Evolutionary conservation across 441 rosid genomes (phyloP), one percentile per base, ranked within the genome.

Genomic region (Biscutella laevigata): DNA sequence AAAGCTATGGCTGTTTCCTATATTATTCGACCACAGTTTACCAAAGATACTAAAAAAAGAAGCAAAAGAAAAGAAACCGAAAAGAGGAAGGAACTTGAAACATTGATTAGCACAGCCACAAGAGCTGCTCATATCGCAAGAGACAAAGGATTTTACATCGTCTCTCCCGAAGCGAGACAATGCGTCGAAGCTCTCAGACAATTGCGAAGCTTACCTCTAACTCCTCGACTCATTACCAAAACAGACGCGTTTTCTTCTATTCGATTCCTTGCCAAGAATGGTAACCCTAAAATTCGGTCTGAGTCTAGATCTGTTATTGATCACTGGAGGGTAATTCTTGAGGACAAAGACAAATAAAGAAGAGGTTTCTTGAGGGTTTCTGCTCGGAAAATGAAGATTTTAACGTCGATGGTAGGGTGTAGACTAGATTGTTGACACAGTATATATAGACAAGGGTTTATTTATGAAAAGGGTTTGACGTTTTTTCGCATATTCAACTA

Each of bases 401-500:
- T 43, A 44, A 17, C 53, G 36, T 26, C 53, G 4, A 22, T 27
- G 4, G 22, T 4, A 29, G 30, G n/a, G n/a, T n/a, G n/a, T n/a
- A n/a, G n/a, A n/a, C n/a, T n/a, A n/a, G n/a, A n/a, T n/a, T n/a
- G n/a, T n/a, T n/a, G n/a, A n/a, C n/a, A n/a, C n/a, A 22, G 11
- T 20, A 59, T 14, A 39, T 7, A 15, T 3, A 4, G 4, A 1
- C 26, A 22, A 43, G 62, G 27, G 44, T 44, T 9, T 36, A 14
- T 5, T 36, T 52, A 11, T 10, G 8, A 2, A 21, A 2, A 5
- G 17, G 7, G 16, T 50, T 36, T 91, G 17, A 88, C 77, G 54
- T 68, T 78, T 2, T 71, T 83, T 16, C 77, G 96, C 4, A 55
- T 62, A n/a, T n/a, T n/a, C n/a, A n/a, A n/a, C n/a, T n/a, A n/a